phyloP scores from a whole-genome alignment of 2,329 filamentous ascomycete species.

The Oidium heveae region DNA sequence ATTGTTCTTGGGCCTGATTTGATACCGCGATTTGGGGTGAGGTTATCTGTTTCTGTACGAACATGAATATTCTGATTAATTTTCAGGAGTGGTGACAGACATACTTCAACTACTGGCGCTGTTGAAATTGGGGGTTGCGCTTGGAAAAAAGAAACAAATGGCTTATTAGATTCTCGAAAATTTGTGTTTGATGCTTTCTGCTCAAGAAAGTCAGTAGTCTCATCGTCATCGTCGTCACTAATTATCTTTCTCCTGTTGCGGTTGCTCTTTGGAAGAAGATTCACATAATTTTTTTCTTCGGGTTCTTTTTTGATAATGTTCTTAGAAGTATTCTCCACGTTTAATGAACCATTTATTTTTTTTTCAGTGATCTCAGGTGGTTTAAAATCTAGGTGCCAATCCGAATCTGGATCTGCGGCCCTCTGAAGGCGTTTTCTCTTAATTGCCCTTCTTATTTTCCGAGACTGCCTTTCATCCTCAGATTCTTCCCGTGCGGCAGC shows the following conservation, averaged over 20 bases:
- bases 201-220: neutral
- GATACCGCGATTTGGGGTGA: neutral
- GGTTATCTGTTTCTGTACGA: neutral
- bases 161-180: neutral
- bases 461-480: neutral
- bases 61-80: neutral
- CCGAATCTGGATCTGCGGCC: neutral
- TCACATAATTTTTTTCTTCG: conserved; percentile 6
- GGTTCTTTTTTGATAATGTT: conserved; percentile 4
- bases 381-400: neutral
- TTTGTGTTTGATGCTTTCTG: neutral
- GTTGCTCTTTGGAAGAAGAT: conserved; percentile 1
- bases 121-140: neutral
- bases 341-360: conserved; percentile 6
- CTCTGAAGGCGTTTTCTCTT: conserved; percentile 6
- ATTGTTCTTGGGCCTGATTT: neutral
- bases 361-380: conserved; percentile 2
- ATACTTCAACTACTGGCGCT: neutral
- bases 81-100: neutral
- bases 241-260: neutral
- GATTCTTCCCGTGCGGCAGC: neutral
- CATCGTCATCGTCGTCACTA: neutral
- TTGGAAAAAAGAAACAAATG: neutral
- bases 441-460: conserved; percentile 4
- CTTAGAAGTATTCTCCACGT: conserved; percentile 4